Evolutionary conservation across 1,139 yeast species (phyloP), one percentile per base, ranked within the genome.

Genomic region (Groenewaldozyma sp.): DNA sequence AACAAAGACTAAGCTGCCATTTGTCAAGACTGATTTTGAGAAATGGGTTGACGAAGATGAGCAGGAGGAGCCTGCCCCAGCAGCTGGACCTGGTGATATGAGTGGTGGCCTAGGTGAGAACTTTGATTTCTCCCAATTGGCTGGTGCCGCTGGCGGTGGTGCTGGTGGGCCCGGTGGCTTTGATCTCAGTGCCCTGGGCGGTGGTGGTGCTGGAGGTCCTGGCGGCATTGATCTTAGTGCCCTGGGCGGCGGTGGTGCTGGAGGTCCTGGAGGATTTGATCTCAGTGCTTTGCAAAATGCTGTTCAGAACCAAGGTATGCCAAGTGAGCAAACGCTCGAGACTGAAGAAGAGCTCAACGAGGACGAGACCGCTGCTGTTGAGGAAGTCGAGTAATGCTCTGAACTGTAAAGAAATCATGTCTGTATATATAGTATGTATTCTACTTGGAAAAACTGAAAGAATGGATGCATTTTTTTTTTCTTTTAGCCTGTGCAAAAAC

Each of bases 1-100:
- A 62, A 82, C 81, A 48, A 83, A 78, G 66, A 84, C 75, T 55
- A 82, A 78, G 66, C 69, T 71, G 52, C 81, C 75, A 51, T 84
- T 74, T 63, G 76, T 91, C 60, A 82, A 84, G 69, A 91, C 98
- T 13, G 98, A 91, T 60, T 91, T 91, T 57, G 95, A 88, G 67
- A 83, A 80, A 63, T 91, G 98, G 98, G 93, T 82, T 34, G 95
- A 86, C 59, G 94, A 86, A 67, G 95, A 87, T 56, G 95, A 86
- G 63, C 95, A 84, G 63, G 86, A 82, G 35, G 84, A 64, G 6
- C 78, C 68, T 14, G 72, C 63, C 34, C 51, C 47, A 17, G 41
- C 38, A 20, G 60, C 52, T 36, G 65, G 63, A 29, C 46, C 54
- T 28, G 59, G 59, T 16, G 59, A 54, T n/a, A 63, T 62, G 48